Evolutionary conservation across 164 flowering plant genomes (phyloP), one percentile per base, ranked within the genome.

Genomic region (Santalum album): DNA sequence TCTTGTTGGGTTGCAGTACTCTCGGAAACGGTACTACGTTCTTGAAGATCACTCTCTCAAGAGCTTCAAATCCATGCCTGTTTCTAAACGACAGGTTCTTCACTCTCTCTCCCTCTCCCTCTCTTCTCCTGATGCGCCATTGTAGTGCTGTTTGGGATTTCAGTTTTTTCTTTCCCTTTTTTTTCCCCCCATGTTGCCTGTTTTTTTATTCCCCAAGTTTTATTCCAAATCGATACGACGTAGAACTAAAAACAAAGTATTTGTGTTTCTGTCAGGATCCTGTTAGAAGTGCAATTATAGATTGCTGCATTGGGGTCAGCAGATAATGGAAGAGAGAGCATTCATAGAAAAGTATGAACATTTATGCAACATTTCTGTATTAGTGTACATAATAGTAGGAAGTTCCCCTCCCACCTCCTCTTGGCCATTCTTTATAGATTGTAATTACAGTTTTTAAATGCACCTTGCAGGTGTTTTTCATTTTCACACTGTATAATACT

Each of bases 311-410:
- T 47, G 90, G 96, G 32, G 88, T 86, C 15, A 78, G n/a, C 75
- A 9, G 98, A 87, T 55, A 75, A 91, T 63, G 98, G 98, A 56
- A 75, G 95, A 64, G 91, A 80, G 70, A 80, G 73, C 71, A 70
- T 83, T 56, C 65, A 78, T 34, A 71, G 82, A 67, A 87, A 81
- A 72, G 98, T 91, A 75, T 53, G 73, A 39, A 32, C 51, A 4
- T 18, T 3, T 6, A 15, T 3, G 12, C 5, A 17, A 42, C 12
- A 6, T 42, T 42, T 11, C 53, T 15, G 12, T 25, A 11, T 34
- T n/a, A n/a, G n/a, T n/a, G n/a, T n/a, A n/a, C n/a, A n/a, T n/a
- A n/a, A n/a, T n/a, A n/a, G n/a, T n/a, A 29, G 4, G 34, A 29
- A 3, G 9, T 29, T 29, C 9, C 6, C 34, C 34, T 29, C 9